These are phyloP conservation scores for Phytophthora sp. DNA, from an alignment of 352 stramenopile genomes.

Conservation along the genomic window DNA sequence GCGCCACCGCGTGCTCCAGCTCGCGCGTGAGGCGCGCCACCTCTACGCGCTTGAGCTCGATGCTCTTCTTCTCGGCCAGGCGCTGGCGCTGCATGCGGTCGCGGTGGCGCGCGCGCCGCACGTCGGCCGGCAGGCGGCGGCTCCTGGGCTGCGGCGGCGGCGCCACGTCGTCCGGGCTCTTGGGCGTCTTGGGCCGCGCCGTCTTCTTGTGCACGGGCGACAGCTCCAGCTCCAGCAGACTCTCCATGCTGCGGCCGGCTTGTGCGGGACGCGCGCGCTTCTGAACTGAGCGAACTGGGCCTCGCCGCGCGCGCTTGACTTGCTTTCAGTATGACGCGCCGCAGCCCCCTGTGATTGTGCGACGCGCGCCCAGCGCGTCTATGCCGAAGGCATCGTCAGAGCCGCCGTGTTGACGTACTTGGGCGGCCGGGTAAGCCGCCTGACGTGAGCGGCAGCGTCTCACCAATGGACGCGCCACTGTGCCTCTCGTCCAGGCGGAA, in stretches of 20 bases:
- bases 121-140: slow-evolving; percentile 24
- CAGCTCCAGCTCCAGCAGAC: too few relatives aligned
- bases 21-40: slow-evolving; percentile 33
- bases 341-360: slow-evolving; percentile 13
- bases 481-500: too few relatives aligned
- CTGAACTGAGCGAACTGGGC: background rate
- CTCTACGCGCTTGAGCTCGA: slow-evolving; percentile 44
- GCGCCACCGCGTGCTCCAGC: slow-evolving; percentile 26
- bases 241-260: too few relatives aligned
- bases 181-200: slow-evolving; percentile 12
- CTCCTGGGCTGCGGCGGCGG: slow-evolving; percentile 4
- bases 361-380: background rate
- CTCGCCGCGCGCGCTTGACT: background rate
- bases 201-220: too few relatives aligned
- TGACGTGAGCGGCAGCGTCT: too few relatives aligned
- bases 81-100: slow-evolving; percentile 51
- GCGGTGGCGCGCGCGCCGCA: slow-evolving; percentile 37
- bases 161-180: background rate
- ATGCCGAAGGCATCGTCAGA: slow-evolving; percentile 7
- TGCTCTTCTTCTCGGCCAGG: slow-evolving; percentile 41
- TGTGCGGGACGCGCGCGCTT: background rate
- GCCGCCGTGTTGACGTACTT: too few relatives aligned
- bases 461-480: too few relatives aligned
- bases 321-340: slow-evolving; percentile 11
- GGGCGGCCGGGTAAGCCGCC: too few relatives aligned